These are phyloP conservation scores for Funneliformis geosporum DNA, from an alignment of 192 early-diverging fungal species.

Conservation along the genomic window DNA sequence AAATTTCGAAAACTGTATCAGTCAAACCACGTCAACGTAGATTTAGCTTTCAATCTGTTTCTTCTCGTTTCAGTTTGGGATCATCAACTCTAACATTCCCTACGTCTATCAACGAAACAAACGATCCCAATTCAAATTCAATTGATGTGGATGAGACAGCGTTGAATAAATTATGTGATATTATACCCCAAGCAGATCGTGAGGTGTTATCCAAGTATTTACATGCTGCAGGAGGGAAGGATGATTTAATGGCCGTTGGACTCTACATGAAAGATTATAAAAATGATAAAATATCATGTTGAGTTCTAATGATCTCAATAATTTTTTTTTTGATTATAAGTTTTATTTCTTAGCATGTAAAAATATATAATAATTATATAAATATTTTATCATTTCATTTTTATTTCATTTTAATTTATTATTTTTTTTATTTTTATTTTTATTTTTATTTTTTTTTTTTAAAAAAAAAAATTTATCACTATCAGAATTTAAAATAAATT, in stretches of 20 bases:
- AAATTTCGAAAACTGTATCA: not conserved
- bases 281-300: not conserved
- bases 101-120: constrained; percentile 19
- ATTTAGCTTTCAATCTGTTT: constrained; percentile 33
- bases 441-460: too few species aligned
- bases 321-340: too few species aligned
- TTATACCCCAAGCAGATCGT: constrained; percentile 25
- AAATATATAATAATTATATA: too few species aligned
- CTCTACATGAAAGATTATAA: constrained; percentile 34
- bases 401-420: too few species aligned
- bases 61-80: constrained; percentile 18
- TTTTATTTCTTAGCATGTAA: too few species aligned
- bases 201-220: constrained; percentile 28
- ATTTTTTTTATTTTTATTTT: too few species aligned
- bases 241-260: constrained; percentile 32
- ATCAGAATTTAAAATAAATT: not conserved
- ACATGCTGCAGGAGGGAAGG: constrained; percentile 21
- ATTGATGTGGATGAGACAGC: constrained; percentile 13
- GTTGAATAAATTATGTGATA: constrained; percentile 31
- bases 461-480: too few species aligned
- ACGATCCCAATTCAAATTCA: not conserved
- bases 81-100: not conserved
- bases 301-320: too few species aligned
- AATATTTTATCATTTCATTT: too few species aligned
- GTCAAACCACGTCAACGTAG: constrained; percentile 23